Conservation (phyloP, 768 basidiomycete genomes). For the Lactifluus rugatus region DNA sequence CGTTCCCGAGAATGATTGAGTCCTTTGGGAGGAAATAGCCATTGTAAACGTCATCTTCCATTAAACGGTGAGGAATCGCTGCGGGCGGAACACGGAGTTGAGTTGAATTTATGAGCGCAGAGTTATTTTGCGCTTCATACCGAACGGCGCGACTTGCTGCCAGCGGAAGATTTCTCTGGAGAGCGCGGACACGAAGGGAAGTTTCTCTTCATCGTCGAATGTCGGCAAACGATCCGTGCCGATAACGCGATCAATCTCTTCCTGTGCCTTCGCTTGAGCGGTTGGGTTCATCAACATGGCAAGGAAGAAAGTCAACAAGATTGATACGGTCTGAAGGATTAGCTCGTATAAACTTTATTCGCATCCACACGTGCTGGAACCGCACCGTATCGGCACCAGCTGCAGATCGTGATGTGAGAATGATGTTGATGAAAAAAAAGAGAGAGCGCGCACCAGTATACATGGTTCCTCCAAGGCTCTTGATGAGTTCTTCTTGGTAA, state of each 20-base stretch:
- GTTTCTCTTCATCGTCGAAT: slow-evolving; percentile 19
- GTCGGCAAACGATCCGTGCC: slow-evolving; percentile 23
- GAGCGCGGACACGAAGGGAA: slow-evolving; percentile 22
- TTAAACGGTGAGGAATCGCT: slow-evolving; percentile 21
- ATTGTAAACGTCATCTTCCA: slow-evolving; percentile 21
- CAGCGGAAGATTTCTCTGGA: slow-evolving; percentile 23
- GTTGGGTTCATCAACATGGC: slow-evolving; percentile 22
- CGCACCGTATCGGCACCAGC: slow-evolving; percentile 21
- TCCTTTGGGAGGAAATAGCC: slow-evolving; percentile 23
- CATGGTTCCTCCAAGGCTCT: slow-evolving; percentile 15
- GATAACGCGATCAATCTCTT: slow-evolving; percentile 24
- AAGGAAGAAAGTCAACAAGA: slow-evolving; percentile 20
- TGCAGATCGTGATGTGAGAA: neutral
- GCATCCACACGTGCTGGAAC: neutral
- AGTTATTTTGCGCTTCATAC: neutral
- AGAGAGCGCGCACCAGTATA: slow-evolving; percentile 9
- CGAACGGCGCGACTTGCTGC: slow-evolving; percentile 21
- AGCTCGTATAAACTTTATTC: neutral
- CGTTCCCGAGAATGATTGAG: slow-evolving; percentile 17
- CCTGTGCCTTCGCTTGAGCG: slow-evolving; percentile 20
- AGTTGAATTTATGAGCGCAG: neutral
- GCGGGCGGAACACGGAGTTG: neutral
- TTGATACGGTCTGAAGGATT: slow-evolving; percentile 15
- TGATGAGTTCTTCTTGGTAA: slow-evolving; percentile 20
- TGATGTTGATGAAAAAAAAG: slow-evolving; percentile 1